Conservation (phyloP, 345 rosid species). For the Microcos paniculata region DNA sequence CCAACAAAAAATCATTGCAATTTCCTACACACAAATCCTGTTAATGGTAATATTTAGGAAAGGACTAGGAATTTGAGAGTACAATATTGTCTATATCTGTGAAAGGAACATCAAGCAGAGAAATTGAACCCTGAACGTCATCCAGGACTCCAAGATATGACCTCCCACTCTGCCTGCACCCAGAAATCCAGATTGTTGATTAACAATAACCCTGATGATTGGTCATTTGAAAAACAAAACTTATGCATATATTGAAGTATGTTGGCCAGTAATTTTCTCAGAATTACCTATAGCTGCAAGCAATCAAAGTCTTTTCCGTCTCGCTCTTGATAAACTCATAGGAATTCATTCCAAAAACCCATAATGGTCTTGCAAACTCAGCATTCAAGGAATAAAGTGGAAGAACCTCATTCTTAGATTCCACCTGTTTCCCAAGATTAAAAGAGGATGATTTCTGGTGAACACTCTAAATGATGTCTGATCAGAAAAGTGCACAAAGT, state of each 20-base stretch:
- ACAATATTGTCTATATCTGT: constrained; percentile 83
- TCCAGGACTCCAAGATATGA: constrained; percentile 81
- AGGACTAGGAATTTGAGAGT: constrained; percentile 24
- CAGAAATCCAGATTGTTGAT: constrained; percentile 14
- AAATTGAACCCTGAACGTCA: constrained; percentile 54
- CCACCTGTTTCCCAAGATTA: constrained; percentile 47
- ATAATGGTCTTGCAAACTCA: constrained; percentile 83
- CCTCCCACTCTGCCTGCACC: constrained; percentile 84
- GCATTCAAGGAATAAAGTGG: constrained; percentile 63
- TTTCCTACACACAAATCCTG: constrained; percentile 1
- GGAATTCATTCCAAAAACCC: constrained; percentile 83
- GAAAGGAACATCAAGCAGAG: constrained; percentile 81
- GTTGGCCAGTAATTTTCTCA: constrained; percentile 16
- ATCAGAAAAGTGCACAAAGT: neutral
- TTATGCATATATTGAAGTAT: neutral
- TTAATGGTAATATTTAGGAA: constrained; percentile 12
- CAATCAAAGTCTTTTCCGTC: constrained; percentile 61
- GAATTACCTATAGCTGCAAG: constrained; percentile 79
- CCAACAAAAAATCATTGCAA: constrained; percentile 11
- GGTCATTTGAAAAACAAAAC: neutral
- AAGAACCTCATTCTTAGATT: constrained; percentile 57
- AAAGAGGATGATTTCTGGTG: neutral
- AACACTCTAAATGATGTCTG: neutral
- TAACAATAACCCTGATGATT: neutral
- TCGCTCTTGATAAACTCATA: constrained; percentile 63